Evolutionary conservation across 495 filamentous ascomycete species (phyloP).

Genomic region (Oleoguttula mirabilis): DNA sequence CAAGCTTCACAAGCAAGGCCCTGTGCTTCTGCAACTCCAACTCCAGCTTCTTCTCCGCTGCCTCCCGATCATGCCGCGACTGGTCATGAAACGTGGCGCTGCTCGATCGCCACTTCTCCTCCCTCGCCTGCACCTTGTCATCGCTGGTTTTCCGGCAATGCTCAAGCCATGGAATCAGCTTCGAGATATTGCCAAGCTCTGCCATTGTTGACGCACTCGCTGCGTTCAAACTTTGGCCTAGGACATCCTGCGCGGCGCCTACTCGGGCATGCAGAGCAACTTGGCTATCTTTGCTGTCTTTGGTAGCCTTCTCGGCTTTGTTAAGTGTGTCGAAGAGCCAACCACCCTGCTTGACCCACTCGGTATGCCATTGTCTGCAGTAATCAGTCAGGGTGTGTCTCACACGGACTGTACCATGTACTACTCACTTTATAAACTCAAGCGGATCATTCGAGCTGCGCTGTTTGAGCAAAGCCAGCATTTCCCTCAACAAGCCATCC

Average conservation of each 20-base stretch:
- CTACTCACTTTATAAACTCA: too few species aligned
- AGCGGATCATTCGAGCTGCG: too few species aligned
- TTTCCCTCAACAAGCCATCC: too few species aligned
- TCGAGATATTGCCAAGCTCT: slow-evolving; percentile 22
- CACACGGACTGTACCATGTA: too few species aligned
- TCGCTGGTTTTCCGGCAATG: slow-evolving; percentile 25
- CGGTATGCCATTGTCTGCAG: too few species aligned
- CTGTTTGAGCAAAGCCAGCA: too few species aligned
- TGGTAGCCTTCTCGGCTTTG: slow-evolving; percentile 1
- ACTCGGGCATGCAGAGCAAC: too few species aligned
- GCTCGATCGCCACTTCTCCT: slow-evolving; percentile 28
- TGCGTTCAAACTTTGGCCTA: slow-evolving; percentile 15
- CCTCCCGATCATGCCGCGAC: slow-evolving; percentile 22
- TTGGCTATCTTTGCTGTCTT: background rate
- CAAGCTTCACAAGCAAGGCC: slow-evolving; percentile 6
- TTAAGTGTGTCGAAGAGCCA: too few species aligned
- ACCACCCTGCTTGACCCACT: too few species aligned
- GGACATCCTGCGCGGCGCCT: slow-evolving; percentile 8
- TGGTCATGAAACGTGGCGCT: slow-evolving; percentile 28
- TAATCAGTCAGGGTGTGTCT: too few species aligned
- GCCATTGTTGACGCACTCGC: slow-evolving; percentile 1
- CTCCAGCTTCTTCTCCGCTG: slow-evolving; percentile 22
- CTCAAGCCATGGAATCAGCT: slow-evolving; percentile 28
- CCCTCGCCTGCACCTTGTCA: slow-evolving; percentile 21
- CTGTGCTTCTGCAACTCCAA: slow-evolving; percentile 20